A percentile compares a stretch with the other conserved stretches of the same genome.
Evolutionary conservation across 179 eudicot genomes (phyloP).

Genomic region (Drosera spatulata): DNA sequence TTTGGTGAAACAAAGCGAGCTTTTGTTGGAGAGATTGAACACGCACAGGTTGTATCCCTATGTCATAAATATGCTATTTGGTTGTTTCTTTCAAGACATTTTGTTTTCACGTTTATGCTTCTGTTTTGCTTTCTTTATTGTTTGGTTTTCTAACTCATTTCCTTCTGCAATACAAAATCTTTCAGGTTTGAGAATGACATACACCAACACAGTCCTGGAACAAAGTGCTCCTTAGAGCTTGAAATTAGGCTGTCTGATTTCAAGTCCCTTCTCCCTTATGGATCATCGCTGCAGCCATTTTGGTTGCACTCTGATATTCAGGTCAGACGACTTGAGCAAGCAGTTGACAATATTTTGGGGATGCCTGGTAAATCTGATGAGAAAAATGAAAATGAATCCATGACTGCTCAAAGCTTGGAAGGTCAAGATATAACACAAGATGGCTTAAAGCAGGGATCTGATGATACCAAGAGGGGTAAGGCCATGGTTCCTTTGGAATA

Average conservation of each 20-base stretch:
- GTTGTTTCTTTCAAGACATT: background rate
- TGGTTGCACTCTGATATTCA: conserved; percentile 72
- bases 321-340: conserved; percentile 54
- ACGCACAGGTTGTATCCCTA: conserved; percentile 31
- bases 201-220: conserved; percentile 30
- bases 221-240: conserved; percentile 47
- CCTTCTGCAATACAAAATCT: conserved; percentile 5
- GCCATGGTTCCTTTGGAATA: conserved; percentile 10
- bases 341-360: conserved; percentile 27
- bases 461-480: conserved; percentile 13
- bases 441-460: conserved; percentile 11
- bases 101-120: background rate
- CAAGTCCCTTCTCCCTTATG: conserved; percentile 53
- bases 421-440: conserved; percentile 14
- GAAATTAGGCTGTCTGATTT: conserved; percentile 81
- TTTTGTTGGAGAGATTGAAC: conserved; percentile 54
- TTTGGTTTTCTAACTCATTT: background rate
- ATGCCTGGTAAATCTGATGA: conserved; percentile 11
- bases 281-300: conserved; percentile 65
- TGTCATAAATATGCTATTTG: conserved; percentile 1
- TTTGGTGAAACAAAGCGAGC: conserved; percentile 42
- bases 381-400: conserved; percentile 9
- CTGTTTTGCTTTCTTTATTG: background rate
- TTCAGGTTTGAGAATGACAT: conserved; percentile 30
- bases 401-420: conserved; percentile 12